Base-by-base conservation (phyloP, 495 filamentous ascomycete genomes). In the Cladorrhinum samala region DNA sequence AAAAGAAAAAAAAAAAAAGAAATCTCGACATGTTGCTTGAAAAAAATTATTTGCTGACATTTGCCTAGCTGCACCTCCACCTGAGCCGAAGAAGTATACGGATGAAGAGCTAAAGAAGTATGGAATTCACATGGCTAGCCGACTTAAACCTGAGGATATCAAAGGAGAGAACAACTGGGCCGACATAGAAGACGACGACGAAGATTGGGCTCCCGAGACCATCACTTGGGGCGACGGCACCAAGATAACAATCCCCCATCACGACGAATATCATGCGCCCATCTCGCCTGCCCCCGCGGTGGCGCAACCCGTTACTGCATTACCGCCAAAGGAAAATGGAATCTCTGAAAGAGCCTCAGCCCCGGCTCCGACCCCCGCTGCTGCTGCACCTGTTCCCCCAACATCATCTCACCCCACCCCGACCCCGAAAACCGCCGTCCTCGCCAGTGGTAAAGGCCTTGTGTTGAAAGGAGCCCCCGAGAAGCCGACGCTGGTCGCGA, bases 211-310 rank as follows among this genome's bases (percentile, higher is more conserved):
- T 2, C 94, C 93, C 0, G 91, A 97, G 56, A 85, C 87, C 6
- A 95, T 97, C 54, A 89, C 95, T 57, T 99, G 93, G 93, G 90
- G 86, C 57, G 93, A 99, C 68, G 92, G 91, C 27, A 97, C 91
- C 13, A 96, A 97, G 72, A 88, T 91, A 50, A 86, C 83, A 36
- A 76, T 95, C 8, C 83, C 84, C 13, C 81, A 86, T 40, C 65
- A 76, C 27, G 81, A 87, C 36, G 78, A 82, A 46, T 46, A 40
- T 9, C 44, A 64, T 14, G 52, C 59, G 38, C 70, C 64, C 53
- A 56, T 58, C 30, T 60, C 52, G 48, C 66, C 61, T 33, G 41
- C 41, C 49, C 47, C 56, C 7, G 59, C 56, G 18, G 43, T 59
- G 9, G 27, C 30, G 11, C 43, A 55, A 30, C 43, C 50, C n/a